Base-by-base conservation (phyloP, 441 rosid species). In the Dalechampia spathulata region DNA sequence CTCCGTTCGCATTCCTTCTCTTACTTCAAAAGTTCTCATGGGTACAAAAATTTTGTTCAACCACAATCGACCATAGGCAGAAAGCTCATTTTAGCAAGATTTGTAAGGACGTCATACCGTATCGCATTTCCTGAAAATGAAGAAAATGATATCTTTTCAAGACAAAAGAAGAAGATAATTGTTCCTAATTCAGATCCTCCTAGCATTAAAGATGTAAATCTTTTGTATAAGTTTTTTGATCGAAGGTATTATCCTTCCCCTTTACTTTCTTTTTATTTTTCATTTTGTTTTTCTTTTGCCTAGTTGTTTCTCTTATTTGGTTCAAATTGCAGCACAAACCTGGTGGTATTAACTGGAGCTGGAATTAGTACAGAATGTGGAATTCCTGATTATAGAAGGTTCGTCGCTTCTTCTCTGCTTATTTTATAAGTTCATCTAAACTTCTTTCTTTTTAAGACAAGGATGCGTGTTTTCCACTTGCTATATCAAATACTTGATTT, bases 371-470 rank as follows among this genome's bases (percentile, higher is more conserved):
- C 98, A 0, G 98, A 91, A 70, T 79, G 93, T 58, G 96, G 98
- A 42, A 91, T 91, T 73, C 98, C 98, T 55, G 98, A 91, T 67
- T 91, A 87, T 56, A 81, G 98, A 81, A 91, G 98, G 98, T 87
- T 60, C 30, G 36, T 42, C 13, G 43, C 9, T 45, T 55, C n/a
- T 58, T 30, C 8, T 30, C 34, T 8, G 23, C 51, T 56, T 19
- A 9, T 28, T 17, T 17, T 2, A 9, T 34, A 34, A 1, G 38
- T 52, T 34, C 26, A 19, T 52, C 4, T 5, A 12, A 17, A 20
- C 36, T 4, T 30, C n/a, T n/a, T n/a, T n/a, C n/a, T n/a, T n/a
- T n/a, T n/a, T n/a, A n/a, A n/a, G n/a, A n/a, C n/a, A n/a, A n/a
- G n/a, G n/a, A n/a, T n/a, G n/a, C n/a, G n/a, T 30, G 34, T 30